Conservation (phyloP, 305 asterid genomes). For the Petunia hybrid region DNA sequence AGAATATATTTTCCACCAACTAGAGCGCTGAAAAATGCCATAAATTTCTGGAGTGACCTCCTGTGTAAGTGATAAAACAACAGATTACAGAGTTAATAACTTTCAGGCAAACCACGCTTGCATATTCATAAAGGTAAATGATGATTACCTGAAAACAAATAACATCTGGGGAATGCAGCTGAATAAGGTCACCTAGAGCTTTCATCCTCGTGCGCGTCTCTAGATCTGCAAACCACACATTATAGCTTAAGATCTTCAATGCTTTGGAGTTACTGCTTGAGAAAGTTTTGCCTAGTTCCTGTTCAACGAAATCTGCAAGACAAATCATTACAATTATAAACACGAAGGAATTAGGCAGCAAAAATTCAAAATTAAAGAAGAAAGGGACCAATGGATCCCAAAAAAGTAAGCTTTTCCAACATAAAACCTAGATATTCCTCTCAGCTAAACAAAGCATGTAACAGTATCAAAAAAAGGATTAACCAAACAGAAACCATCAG, state of each 20-base stretch:
- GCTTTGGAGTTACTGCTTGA: slow-evolving; percentile 40
- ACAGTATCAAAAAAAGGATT: slow-evolving; percentile 7
- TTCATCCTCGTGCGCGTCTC: slow-evolving; percentile 77
- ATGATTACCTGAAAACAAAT: slow-evolving; percentile 85
- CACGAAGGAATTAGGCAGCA: slow-evolving; percentile 1
- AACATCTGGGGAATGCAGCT: slow-evolving; percentile 80
- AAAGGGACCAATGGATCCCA: background rate
- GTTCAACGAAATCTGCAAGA: slow-evolving; percentile 27
- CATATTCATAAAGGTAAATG: background rate
- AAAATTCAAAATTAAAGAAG: slow-evolving; percentile 3
- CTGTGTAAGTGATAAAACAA: slow-evolving; percentile 48
- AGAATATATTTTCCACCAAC: slow-evolving; percentile 86
- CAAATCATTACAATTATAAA: slow-evolving; percentile 4
- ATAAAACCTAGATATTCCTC: background rate
- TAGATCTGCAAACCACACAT: slow-evolving; percentile 91
- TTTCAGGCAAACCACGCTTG: background rate
- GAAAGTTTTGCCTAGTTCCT: slow-evolving; percentile 47
- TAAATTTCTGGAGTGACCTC: slow-evolving; percentile 84
- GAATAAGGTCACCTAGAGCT: slow-evolving; percentile 77
- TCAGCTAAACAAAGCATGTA: background rate
- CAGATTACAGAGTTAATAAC: slow-evolving; percentile 20
- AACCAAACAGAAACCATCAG: background rate
- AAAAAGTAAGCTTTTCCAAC: background rate
- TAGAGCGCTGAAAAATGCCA: slow-evolving; percentile 63
- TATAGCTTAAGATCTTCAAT: slow-evolving; percentile 83